Conservation (phyloP, 345 rosid species). For the Lepidium sativum region DNA sequence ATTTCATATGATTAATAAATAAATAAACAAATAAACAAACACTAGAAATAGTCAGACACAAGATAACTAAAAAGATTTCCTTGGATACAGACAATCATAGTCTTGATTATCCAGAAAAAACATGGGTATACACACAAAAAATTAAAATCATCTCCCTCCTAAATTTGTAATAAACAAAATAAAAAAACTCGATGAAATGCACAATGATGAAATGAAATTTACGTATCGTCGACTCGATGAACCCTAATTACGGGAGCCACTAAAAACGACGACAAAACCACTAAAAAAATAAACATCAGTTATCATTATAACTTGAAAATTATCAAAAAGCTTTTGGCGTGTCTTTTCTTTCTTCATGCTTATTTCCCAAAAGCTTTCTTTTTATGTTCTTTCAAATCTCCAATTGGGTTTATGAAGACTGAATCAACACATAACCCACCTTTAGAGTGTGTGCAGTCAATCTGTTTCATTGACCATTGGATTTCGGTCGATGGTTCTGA, state of each 20-base stretch:
- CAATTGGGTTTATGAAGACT: slow-evolving; percentile 70
- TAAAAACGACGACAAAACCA: neutral
- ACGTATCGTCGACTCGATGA: slow-evolving; percentile 6
- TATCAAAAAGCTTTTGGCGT: neutral
- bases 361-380: slow-evolving; percentile 26
- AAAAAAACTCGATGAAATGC: slow-evolving; percentile 11
- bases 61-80: too few relatives aligned
- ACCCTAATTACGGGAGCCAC: slow-evolving; percentile 11
- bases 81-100: too few relatives aligned
- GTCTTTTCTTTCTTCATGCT: neutral
- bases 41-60: neutral
- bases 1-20: neutral
- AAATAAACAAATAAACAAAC: neutral
- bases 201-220: slow-evolving; percentile 8
- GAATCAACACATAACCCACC: slow-evolving; percentile 93
- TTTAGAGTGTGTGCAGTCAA: slow-evolving; percentile 91
- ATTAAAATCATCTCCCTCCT: neutral
- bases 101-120: too few relatives aligned
- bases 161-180: slow-evolving; percentile 6
- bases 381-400: slow-evolving; percentile 40
- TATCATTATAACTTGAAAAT: neutral
- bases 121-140: neutral
- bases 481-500: slow-evolving; percentile 60
- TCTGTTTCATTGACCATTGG: slow-evolving; percentile 86
- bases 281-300: neutral